phyloP scores from a whole-genome alignment of 805 yeast genomes.

The Grigorovia humatica region DNA sequence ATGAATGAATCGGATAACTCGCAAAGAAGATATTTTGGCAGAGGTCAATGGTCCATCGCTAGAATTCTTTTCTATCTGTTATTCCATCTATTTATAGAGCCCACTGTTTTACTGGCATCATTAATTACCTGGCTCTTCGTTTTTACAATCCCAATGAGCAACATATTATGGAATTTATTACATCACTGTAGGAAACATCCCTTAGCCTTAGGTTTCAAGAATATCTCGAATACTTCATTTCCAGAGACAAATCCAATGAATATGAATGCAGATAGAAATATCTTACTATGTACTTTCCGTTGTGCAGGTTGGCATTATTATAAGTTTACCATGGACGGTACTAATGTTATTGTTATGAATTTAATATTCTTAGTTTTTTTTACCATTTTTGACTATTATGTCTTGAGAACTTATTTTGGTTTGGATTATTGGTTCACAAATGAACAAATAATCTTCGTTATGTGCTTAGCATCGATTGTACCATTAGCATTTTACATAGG shows the following conservation, averaged over 20 bases:
- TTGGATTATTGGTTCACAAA: conserved; percentile 34
- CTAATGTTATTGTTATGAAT: conserved; percentile 86
- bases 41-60: conserved; percentile 86
- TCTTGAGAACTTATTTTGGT: conserved; percentile 41
- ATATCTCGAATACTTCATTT: conserved; percentile 32
- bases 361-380: conserved; percentile 68
- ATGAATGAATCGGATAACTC: not conserved
- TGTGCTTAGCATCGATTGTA: conserved; percentile 74
- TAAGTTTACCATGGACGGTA: conserved; percentile 93
- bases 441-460: conserved; percentile 55
- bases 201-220: conserved; percentile 67
- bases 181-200: conserved; percentile 86
- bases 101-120: conserved; percentile 47
- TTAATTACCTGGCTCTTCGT: conserved; percentile 70
- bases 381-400: conserved; percentile 68
- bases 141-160: conserved; percentile 89
- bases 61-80: conserved; percentile 64
- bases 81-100: conserved; percentile 62
- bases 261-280: conserved; percentile 35
- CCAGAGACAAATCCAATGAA: conserved; percentile 1
- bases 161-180: conserved; percentile 55
- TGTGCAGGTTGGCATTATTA: conserved; percentile 89
- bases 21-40: conserved; percentile 64
- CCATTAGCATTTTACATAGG: conserved; percentile 97
- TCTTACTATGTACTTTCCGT: conserved; percentile 82